phyloP scores from a whole-genome alignment of 345 rosid genomes.

The Luvunga scandens region DNA sequence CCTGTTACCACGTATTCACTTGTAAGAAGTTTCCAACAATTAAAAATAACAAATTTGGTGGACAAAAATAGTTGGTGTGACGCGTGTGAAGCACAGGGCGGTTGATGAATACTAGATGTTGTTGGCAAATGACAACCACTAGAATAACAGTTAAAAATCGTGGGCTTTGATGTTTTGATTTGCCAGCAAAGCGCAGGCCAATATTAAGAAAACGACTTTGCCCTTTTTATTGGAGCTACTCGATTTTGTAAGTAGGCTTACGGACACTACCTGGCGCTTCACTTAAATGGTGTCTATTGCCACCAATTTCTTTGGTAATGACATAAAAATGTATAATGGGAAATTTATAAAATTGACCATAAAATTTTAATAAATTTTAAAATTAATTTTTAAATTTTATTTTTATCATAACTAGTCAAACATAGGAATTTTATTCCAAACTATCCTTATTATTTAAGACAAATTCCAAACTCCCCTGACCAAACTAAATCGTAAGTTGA shows the following conservation, averaged over 20 bases:
- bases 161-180: neutral
- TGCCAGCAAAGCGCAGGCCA: neutral
- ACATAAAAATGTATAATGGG: neutral
- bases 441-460: too few relatives aligned
- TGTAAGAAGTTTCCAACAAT: neutral
- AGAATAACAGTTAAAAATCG: neutral
- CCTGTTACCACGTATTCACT: too few relatives aligned
- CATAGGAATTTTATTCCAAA: too few relatives aligned
- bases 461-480: too few relatives aligned
- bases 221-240: neutral
- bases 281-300: neutral
- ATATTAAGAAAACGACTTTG: neutral
- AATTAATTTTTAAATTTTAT: too few relatives aligned
- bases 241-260: neutral
- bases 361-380: too few relatives aligned
- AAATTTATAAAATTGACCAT: too few relatives aligned
- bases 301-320: neutral
- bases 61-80: neutral
- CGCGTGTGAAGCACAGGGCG: conserved; percentile 1
- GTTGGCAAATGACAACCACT: neutral
- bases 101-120: neutral
- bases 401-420: too few relatives aligned
- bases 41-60: neutral
- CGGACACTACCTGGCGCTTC: neutral
- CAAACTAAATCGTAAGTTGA: too few relatives aligned